These are phyloP conservation scores for Exophiala phaeomuriformis DNA, from an alignment of 2,329 filamentous ascomycete species.

Conservation along the genomic window DNA sequence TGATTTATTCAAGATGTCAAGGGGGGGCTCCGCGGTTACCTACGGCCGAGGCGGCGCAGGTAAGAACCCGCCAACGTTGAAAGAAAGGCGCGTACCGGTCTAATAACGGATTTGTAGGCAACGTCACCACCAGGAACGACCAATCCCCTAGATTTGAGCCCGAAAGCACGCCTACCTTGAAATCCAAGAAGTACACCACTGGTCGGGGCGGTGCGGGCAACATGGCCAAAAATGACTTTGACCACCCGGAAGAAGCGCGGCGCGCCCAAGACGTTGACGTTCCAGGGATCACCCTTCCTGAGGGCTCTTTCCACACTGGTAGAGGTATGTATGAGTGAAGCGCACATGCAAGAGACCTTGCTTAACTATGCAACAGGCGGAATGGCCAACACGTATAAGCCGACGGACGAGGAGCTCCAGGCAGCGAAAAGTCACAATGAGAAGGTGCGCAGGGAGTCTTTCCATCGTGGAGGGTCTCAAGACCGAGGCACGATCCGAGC, in stretches of 20 bases:
- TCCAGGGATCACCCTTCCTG: conserved; percentile 31
- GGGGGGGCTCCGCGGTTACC: conserved; percentile 7
- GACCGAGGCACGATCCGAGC: conserved; percentile 33
- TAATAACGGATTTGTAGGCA: conserved; percentile 40
- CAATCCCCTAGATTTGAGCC: conserved; percentile 51
- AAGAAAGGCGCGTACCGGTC: not conserved
- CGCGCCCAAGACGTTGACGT: conserved; percentile 74
- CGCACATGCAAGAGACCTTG: not conserved
- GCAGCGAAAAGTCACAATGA: conserved; percentile 31
- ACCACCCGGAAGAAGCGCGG: conserved; percentile 60
- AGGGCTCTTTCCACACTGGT: conserved; percentile 38
- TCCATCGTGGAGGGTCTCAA: conserved; percentile 21
- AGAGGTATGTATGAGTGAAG: conserved; percentile 33
- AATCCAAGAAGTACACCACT: conserved; percentile 76
- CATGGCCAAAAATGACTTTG: conserved; percentile 70
- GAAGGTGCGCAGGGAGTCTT: conserved; percentile 27
- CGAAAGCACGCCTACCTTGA: conserved; percentile 75
- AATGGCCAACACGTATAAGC: conserved; percentile 27
- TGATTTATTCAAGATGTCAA: not conserved
- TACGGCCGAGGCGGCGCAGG: conserved; percentile 26
- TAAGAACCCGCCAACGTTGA: conserved; percentile 1
- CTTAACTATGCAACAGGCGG: conserved; percentile 22
- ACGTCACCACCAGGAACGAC: conserved; percentile 53
- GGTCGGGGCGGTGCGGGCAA: conserved; percentile 83
- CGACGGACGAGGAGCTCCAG: conserved; percentile 28